A percentile compares a stretch with the other conserved stretches of the same genome.
Conservation (phyloP, 148 eudicot species). For the Nepenthes gracilis region DNA sequence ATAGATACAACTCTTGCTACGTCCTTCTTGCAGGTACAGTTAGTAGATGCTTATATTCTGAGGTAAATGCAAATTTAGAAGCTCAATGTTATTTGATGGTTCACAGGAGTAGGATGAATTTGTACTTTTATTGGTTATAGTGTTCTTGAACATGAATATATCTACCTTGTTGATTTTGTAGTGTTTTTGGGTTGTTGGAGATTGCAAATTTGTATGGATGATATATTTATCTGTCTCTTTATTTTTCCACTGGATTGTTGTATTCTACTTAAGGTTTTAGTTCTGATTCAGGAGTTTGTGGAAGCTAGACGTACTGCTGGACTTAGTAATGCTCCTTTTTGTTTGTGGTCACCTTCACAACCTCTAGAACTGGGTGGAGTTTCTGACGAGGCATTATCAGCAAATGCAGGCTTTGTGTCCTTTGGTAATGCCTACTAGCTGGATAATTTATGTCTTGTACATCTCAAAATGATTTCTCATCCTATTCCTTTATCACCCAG, state of each 20-base stretch:
- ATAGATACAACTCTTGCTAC: slow-evolving; percentile 69
- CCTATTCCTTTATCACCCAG: slow-evolving; percentile 22
- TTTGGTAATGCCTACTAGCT: slow-evolving; percentile 38
- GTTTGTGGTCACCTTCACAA: slow-evolving; percentile 86
- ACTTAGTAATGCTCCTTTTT: slow-evolving; percentile 72
- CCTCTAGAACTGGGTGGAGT: slow-evolving; percentile 69
- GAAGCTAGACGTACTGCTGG: slow-evolving; percentile 76
- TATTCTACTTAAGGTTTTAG: slow-evolving; percentile 1
- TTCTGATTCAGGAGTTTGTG: slow-evolving; percentile 57
- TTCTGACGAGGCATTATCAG: slow-evolving; percentile 50
- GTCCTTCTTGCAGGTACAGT: slow-evolving; percentile 83
- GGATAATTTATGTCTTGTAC: neutral
- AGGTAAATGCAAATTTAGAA: neutral
- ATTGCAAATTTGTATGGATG: neutral
- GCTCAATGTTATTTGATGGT: neutral
- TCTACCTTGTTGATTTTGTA: too few relatives aligned
- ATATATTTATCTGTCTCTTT: neutral
- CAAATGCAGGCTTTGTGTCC: slow-evolving; percentile 91
- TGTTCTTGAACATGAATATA: too few relatives aligned
- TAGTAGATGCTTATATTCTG: neutral
- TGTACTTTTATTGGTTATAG: too few relatives aligned
- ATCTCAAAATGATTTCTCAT: neutral
- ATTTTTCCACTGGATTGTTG: neutral
- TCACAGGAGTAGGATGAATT: too few relatives aligned
- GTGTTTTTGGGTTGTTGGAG: too few relatives aligned